Evolutionary conservation across 2,329 filamentous ascomycete genomes (phyloP), one percentile per base, ranked within the genome.

Genomic region (Dendrostoma leiphaemia): DNA sequence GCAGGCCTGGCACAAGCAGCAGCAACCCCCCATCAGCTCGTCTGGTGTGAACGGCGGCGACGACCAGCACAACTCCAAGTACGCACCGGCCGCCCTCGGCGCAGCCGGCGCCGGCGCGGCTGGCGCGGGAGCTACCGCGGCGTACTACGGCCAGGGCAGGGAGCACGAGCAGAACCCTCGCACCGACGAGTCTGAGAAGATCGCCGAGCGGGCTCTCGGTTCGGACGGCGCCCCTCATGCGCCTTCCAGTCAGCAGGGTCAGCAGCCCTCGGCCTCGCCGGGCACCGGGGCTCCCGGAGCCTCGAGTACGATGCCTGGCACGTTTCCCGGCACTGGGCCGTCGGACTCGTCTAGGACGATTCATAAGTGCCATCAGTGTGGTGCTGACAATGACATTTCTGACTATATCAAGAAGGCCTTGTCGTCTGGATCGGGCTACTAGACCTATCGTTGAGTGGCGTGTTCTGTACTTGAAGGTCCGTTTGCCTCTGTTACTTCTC

Each of bases 321-420:
- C 44, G n/a, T 7, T 46, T 32, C 6, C 44, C 44, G 17, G 32
- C 44, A 6, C 6, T n/a, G n/a, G 26, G 28, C 10, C 10, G 17
- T 12, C 56, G 24, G 19, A 26, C 8, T 48, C 49, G 12, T 51
- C 60, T 4, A 61, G 57, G 32, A 53, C 64, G 6, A 15, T 61
- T 23, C 60, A 63, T 50, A 50, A 46, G 21, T 60, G 61, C 43
- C 51, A 61, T n/a, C 48, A 61, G 17, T 62, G 60, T 26, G 59
- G 61, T 3, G 45, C 53, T 23, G 60, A 60, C 13, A 61, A 60
- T 12, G 59, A 63, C 24, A 64, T 64, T 21, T 59, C 56, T 28
- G 29, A 50, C 6, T 63, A 64, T 41, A 62, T 64, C 35, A 50
- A 46, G 12, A 62, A 61, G 54, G 59, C n/a, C n/a, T n/a, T n/a